Base-by-base conservation (phyloP, 768 basidiomycete species). In the Leccinum pellstonianum region DNA sequence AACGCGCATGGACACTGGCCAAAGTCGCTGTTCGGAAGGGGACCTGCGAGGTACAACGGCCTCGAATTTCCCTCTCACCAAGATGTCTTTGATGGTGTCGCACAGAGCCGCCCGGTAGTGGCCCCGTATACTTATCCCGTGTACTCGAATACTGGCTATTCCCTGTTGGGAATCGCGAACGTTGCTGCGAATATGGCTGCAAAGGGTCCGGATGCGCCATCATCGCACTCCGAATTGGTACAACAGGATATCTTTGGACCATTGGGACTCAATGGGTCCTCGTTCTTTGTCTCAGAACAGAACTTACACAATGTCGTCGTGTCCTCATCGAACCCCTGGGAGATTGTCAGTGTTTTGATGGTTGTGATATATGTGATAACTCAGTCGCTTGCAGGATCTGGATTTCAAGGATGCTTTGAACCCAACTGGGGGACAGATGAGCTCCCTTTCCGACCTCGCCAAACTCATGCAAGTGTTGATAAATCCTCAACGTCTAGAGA, bases 231-330 rank as follows among this genome's bases (percentile, higher is more conserved):
- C 12, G 79, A 81, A 10, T 69, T 84, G 17, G 14, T 84, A 17
- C 65, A 79, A 25, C 71, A 77, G 38, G 82, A 84, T 59, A 76
- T 84, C n/a, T 83, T 84, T 67, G 71, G 66, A 4, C 81, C 80
- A 2, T 62, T 85, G 52, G 74, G 75, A 4, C 52, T 82, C 58
- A 80, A 79, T 56, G 68, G 60, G 25, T 80, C 76, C 60, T 78
- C 77, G 54, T 84, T 79, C 63, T 67, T 75, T 17, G 63, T 73
- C 3, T 79, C 81, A 0, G 68, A 72, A 15, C 67, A 71, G n/a
- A 73, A 72, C 27, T 64, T 74, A 38, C 64, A 68, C 0, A 64
- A 74, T 14, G 62, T 84, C 21, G 81, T 80, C 3, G 74, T 83
- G 3, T 70, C 80, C 5, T 72, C 75, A 4, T 49, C 75, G 3